Conservation (phyloP, 345 rosid genomes). For the Populus deltoides region DNA sequence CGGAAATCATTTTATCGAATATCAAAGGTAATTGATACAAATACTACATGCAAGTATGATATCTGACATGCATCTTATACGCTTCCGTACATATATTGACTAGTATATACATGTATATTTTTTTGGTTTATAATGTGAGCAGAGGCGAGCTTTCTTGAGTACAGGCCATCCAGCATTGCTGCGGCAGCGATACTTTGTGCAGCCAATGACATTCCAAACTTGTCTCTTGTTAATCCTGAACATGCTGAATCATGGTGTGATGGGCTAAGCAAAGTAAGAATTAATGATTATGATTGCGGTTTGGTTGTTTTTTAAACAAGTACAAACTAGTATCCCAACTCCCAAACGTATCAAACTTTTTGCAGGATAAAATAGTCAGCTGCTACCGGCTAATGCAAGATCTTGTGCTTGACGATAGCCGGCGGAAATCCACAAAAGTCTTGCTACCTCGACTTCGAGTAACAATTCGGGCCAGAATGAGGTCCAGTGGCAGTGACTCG, state of each 20-base stretch:
- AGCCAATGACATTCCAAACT: slow-evolving; percentile 71
- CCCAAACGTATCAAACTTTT: slow-evolving; percentile 5
- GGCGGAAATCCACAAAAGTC: slow-evolving; percentile 50
- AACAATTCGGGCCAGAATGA: slow-evolving; percentile 53
- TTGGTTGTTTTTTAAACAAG: background rate
- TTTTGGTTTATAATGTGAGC: slow-evolving; percentile 19
- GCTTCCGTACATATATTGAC: background rate
- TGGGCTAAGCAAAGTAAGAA: slow-evolving; percentile 81
- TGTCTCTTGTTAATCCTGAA: slow-evolving; percentile 63
- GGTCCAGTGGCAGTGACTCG: slow-evolving; percentile 46
- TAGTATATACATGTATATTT: too few relatives aligned
- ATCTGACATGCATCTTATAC: background rate
- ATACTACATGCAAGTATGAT: background rate
- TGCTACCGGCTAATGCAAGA: slow-evolving; percentile 82
- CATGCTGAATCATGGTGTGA: slow-evolving; percentile 93
- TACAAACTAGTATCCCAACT: slow-evolving; percentile 3
- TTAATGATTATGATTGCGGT: background rate
- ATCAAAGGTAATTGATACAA: slow-evolving; percentile 52
- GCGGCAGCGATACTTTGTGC: slow-evolving; percentile 89
- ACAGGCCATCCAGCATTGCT: slow-evolving; percentile 88
- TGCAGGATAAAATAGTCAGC: slow-evolving; percentile 75
- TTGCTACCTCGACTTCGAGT: slow-evolving; percentile 62
- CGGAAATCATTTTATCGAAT: slow-evolving; percentile 72
- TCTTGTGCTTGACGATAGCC: slow-evolving; percentile 41
- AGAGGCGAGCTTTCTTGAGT: slow-evolving; percentile 86